phyloP scores from a whole-genome alignment of 768 basidiomycete species.

The Rhizopogon vinicolor region DNA sequence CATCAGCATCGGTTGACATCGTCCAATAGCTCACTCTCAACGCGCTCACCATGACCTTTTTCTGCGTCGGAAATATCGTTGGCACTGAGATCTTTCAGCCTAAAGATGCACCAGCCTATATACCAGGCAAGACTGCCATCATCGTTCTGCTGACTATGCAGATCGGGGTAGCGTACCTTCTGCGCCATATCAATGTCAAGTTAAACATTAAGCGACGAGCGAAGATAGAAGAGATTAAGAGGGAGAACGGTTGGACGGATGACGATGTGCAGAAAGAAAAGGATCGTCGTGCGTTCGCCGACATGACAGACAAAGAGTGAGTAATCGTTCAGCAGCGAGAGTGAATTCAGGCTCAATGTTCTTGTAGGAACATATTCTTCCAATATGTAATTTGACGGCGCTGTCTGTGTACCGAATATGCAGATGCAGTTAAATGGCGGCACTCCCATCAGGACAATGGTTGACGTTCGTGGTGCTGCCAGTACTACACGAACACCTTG shows the following conservation, averaged over 20 bases:
- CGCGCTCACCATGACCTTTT: conserved; percentile 12
- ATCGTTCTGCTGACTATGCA: conserved; percentile 21
- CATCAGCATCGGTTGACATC: neutral
- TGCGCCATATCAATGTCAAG: conserved; percentile 16
- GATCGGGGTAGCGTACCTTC: conserved; percentile 16
- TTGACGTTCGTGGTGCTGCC: too few relatives aligned
- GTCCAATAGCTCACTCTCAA: conserved; percentile 15
- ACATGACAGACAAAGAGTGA: conserved; percentile 23
- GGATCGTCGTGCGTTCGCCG: conserved; percentile 22
- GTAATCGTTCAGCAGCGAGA: neutral
- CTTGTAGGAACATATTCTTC: neutral
- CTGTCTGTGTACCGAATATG: too few relatives aligned
- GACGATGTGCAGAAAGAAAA: conserved; percentile 18
- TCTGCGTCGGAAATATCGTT: conserved; percentile 16
- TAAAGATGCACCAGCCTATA: conserved; percentile 20
- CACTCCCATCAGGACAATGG: too few relatives aligned
- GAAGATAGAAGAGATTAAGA: conserved; percentile 11
- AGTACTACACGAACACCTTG: too few relatives aligned
- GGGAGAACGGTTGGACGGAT: conserved; percentile 17
- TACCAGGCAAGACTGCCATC: conserved; percentile 31
- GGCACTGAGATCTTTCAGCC: conserved; percentile 22
- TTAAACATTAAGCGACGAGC: conserved; percentile 16
- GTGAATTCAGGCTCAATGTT: neutral
- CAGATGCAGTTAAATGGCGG: too few relatives aligned
- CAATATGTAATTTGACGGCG: conserved; percentile 8